Conservation (phyloP, 2,329 filamentous ascomycete genomes). For the Colletotrichum sp. region DNA sequence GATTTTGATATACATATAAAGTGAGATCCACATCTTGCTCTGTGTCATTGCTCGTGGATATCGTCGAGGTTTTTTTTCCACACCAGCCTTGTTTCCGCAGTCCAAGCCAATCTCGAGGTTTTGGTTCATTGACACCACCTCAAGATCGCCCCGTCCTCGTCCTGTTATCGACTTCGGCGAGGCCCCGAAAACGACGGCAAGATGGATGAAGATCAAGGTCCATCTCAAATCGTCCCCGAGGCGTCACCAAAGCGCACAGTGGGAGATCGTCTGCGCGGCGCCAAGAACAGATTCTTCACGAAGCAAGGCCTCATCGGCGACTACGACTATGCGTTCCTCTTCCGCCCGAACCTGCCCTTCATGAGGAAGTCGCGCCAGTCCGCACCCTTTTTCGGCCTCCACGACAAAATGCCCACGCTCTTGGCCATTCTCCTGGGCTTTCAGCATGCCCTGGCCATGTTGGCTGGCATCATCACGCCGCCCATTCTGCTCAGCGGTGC, state of each 20-base stretch:
- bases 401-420: conserved; percentile 78
- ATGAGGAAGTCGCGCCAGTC: conserved; percentile 64
- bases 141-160: background rate
- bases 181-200: background rate
- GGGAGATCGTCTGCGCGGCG: conserved; percentile 29
- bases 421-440: conserved; percentile 77
- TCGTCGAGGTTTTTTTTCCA: background rate
- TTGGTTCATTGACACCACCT: background rate
- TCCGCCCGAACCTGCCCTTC: conserved; percentile 83
- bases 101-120: background rate
- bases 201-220: conserved; percentile 64
- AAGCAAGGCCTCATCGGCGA: conserved; percentile 79
- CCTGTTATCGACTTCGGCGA: background rate
- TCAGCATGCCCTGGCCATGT: conserved; percentile 80
- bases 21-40: background rate
- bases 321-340: conserved; percentile 91
- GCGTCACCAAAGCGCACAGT: conserved; percentile 35
- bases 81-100: background rate
- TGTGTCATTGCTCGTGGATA: background rate
- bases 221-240: conserved; percentile 52
- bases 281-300: conserved; percentile 54
- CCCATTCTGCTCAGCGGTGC: conserved; percentile 72
- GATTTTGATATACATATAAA: background rate
- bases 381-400: conserved; percentile 85
- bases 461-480: conserved; percentile 77